Evolutionary conservation across 768 basidiomycete species (phyloP).

Genomic region (Mycena indigotica): DNA sequence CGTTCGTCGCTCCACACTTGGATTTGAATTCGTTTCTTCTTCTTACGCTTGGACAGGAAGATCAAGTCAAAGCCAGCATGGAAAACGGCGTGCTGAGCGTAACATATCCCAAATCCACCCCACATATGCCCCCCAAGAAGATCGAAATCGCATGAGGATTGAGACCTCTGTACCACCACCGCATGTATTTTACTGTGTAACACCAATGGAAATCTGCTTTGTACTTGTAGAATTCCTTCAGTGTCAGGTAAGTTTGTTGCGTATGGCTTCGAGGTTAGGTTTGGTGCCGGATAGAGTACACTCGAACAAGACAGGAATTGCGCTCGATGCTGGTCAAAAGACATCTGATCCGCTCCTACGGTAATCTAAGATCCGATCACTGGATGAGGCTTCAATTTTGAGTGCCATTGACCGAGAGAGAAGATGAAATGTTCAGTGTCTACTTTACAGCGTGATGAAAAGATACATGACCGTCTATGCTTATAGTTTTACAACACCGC

Average conservation of each 20-base stretch:
- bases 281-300: too few relatives aligned
- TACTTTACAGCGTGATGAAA: not conserved
- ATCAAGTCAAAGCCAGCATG: slow-evolving; percentile 45
- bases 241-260: too few relatives aligned
- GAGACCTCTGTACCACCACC: not conserved
- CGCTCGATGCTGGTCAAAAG: too few relatives aligned
- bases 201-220: not conserved
- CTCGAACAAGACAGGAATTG: too few relatives aligned
- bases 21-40: slow-evolving; percentile 26
- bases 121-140: slow-evolving; percentile 29
- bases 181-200: not conserved
- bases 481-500: not conserved
- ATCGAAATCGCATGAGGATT: slow-evolving; percentile 36
- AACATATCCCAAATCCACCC: slow-evolving; percentile 51
- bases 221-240: not conserved
- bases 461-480: too few relatives aligned
- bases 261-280: too few relatives aligned
- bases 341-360: too few relatives aligned
- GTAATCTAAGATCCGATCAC: too few relatives aligned
- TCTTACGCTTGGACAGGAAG: slow-evolving; percentile 28
- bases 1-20: slow-evolving; percentile 36
- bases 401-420: too few relatives aligned
- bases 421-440: too few relatives aligned
- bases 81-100: slow-evolving; percentile 55
- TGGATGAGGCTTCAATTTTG: too few relatives aligned